Percentiles rank a stretch among this genome's conserved stretches.
These are phyloP conservation scores for Pyrus bretschneideri DNA, from an alignment of 306 rosid species.

Conservation along the genomic window DNA sequence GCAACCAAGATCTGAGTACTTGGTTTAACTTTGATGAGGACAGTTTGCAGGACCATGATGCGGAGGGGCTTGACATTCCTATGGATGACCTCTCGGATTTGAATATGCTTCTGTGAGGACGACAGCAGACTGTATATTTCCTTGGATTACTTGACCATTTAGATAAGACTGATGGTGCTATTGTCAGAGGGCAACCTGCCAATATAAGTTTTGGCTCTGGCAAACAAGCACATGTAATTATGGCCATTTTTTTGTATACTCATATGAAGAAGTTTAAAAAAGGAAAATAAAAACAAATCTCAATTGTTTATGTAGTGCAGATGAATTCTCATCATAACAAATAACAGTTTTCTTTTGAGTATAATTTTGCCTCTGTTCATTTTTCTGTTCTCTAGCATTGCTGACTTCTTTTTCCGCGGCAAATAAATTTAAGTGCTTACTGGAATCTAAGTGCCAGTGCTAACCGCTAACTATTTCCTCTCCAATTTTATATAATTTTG, in stretches of 20 bases:
- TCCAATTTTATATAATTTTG: background rate
- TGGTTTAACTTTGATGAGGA: slow-evolving; percentile 71
- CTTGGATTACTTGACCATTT: slow-evolving; percentile 30
- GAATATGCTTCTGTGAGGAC: slow-evolving; percentile 48
- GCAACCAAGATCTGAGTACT: slow-evolving; percentile 53
- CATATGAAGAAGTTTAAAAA: slow-evolving; percentile 25
- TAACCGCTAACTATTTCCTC: background rate
- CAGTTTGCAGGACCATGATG: slow-evolving; percentile 50
- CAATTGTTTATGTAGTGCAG: slow-evolving; percentile 32
- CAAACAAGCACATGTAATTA: slow-evolving; percentile 57
- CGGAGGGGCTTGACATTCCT: slow-evolving; percentile 66
- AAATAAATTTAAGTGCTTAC: background rate
- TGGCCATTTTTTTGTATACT: slow-evolving; percentile 64
- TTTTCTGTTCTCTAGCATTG: background rate
- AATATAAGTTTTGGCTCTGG: slow-evolving; percentile 50
- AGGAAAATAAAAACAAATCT: slow-evolving; percentile 21
- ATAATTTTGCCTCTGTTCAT: background rate
- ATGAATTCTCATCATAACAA: slow-evolving; percentile 1
- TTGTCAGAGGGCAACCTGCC: slow-evolving; percentile 46
- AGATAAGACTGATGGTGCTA: slow-evolving; percentile 27
- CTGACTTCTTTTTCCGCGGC: no score
- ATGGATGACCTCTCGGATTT: slow-evolving; percentile 83
- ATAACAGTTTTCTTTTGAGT: background rate
- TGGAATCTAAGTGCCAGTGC: background rate
- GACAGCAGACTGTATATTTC: slow-evolving; percentile 33